phyloP scores from a whole-genome alignment of 768 basidiomycete genomes.

The Tricholoma hemisulphureum region DNA sequence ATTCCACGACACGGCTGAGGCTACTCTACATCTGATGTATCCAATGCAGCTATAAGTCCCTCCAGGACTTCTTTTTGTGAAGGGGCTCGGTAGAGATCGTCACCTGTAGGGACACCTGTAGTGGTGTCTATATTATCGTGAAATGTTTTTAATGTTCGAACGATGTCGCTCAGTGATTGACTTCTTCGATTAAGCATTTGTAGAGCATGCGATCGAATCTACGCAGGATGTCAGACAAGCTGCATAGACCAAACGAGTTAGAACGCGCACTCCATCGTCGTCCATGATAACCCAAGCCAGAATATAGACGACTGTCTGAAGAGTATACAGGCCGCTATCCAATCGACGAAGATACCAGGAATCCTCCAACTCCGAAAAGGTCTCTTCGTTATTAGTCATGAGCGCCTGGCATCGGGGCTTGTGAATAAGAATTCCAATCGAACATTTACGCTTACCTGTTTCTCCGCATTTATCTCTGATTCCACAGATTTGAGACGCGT shows the following conservation, averaged over 20 bases:
- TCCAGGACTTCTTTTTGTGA: slow-evolving; percentile 69
- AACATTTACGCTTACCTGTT: slow-evolving; percentile 45
- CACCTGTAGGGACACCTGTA: slow-evolving; percentile 28
- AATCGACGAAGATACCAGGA: slow-evolving; percentile 82
- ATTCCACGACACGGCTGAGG: neutral
- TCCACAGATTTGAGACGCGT: slow-evolving; percentile 60
- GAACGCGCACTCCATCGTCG: slow-evolving; percentile 83
- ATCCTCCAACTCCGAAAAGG: slow-evolving; percentile 65
- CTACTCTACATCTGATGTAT: slow-evolving; percentile 19
- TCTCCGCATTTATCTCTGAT: slow-evolving; percentile 65
- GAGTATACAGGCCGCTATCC: slow-evolving; percentile 82
- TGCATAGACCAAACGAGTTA: neutral
- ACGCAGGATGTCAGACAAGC: neutral
- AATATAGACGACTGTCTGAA: slow-evolving; percentile 93
- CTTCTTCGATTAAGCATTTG: slow-evolving; percentile 76
- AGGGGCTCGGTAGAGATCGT: slow-evolving; percentile 38
- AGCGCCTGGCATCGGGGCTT: slow-evolving; percentile 44
- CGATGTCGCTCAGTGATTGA: slow-evolving; percentile 67
- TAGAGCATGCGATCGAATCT: slow-evolving; percentile 77
- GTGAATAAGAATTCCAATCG: neutral
- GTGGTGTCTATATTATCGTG: slow-evolving; percentile 70
- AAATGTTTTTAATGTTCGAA: slow-evolving; percentile 68
- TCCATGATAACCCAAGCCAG: slow-evolving; percentile 96
- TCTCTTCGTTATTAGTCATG: slow-evolving; percentile 42
- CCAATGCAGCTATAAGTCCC: slow-evolving; percentile 63